Percentiles rank a stretch among this genome's conserved stretches.
Conservation (phyloP, 768 basidiomycete genomes). For the Mycena galericulata region DNA sequence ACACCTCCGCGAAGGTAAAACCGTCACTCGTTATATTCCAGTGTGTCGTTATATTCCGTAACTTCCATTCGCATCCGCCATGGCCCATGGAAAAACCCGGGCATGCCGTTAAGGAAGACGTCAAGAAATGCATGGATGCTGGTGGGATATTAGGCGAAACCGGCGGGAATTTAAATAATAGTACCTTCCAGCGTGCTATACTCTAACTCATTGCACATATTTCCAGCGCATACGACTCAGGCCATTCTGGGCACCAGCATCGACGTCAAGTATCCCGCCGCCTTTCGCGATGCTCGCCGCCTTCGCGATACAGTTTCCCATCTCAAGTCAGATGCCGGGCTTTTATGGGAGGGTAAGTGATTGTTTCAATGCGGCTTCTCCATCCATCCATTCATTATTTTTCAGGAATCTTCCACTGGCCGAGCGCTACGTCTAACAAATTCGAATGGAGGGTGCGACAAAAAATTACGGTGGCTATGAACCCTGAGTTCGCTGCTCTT, state of each 20-base stretch:
- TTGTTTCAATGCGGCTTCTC: neutral
- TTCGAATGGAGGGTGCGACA: conserved; percentile 15
- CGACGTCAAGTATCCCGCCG: conserved; percentile 1
- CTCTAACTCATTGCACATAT: too few relatives aligned
- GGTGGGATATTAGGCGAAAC: neutral
- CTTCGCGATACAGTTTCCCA: neutral
- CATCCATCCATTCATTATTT: neutral
- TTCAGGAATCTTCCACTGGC: conserved; percentile 1
- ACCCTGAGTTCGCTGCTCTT: conserved; percentile 2
- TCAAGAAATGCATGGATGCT: neutral
- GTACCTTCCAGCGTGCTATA: too few relatives aligned
- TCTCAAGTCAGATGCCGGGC: neutral
- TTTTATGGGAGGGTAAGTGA: neutral
- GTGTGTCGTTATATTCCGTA: conserved; percentile 2
- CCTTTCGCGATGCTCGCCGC: neutral
- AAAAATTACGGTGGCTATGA: conserved; percentile 19
- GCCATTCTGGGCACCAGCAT: neutral
- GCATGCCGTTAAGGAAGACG: neutral
- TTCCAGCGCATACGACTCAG: neutral
- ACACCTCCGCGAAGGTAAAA: neutral
- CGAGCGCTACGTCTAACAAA: conserved; percentile 12
- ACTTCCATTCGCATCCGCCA: conserved; percentile 4
- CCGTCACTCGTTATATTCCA: neutral
- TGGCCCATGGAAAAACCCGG: conserved; percentile 6
- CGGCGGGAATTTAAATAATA: neutral